phyloP scores from a whole-genome alignment of 179 eudicot species.

The Nepenthes alata region DNA sequence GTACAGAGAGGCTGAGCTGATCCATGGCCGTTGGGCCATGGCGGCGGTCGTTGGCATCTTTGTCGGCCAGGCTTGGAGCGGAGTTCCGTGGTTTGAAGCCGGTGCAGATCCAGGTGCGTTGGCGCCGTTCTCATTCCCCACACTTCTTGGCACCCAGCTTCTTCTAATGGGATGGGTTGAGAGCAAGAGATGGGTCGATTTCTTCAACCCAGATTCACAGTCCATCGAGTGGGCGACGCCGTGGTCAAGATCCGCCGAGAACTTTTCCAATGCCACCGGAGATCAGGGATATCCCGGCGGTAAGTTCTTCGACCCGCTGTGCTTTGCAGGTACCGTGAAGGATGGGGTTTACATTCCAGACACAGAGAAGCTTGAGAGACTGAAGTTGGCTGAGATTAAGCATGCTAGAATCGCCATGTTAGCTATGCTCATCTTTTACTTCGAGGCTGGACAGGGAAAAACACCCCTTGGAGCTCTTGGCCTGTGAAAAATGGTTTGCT shows the following conservation, averaged over 20 bases:
- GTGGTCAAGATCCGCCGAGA: constrained; percentile 75
- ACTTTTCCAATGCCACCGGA: constrained; percentile 71
- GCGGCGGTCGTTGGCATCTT: constrained; percentile 78
- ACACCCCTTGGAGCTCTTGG: constrained; percentile 92
- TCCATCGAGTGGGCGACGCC: constrained; percentile 98
- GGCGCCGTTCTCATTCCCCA: constrained; percentile 76
- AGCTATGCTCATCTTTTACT: constrained; percentile 82
- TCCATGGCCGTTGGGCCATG: constrained; percentile 99
- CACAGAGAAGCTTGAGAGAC: constrained; percentile 66
- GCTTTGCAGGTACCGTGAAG: constrained; percentile 48
- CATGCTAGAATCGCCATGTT: constrained; percentile 90
- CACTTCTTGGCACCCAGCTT: constrained; percentile 84
- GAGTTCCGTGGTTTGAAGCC: constrained; percentile 90
- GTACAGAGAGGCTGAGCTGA: constrained; percentile 94
- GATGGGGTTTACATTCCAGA: constrained; percentile 61
- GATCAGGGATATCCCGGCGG: constrained; percentile 97
- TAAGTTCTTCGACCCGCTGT: constrained; percentile 79
- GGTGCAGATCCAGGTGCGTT: constrained; percentile 87
- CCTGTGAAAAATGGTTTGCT: constrained; percentile 26
- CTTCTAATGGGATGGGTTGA: constrained; percentile 97
- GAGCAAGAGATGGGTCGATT: constrained; percentile 96
- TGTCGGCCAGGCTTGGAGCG: constrained; percentile 85
- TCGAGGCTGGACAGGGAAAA: constrained; percentile 94
- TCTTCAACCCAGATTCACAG: constrained; percentile 86
- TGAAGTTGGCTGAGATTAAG: constrained; percentile 87